Evolutionary conservation across 2,329 filamentous ascomycete species (phyloP), one percentile per base, ranked within the genome.

Genomic region (Phaeophleospora eucalypticola): DNA sequence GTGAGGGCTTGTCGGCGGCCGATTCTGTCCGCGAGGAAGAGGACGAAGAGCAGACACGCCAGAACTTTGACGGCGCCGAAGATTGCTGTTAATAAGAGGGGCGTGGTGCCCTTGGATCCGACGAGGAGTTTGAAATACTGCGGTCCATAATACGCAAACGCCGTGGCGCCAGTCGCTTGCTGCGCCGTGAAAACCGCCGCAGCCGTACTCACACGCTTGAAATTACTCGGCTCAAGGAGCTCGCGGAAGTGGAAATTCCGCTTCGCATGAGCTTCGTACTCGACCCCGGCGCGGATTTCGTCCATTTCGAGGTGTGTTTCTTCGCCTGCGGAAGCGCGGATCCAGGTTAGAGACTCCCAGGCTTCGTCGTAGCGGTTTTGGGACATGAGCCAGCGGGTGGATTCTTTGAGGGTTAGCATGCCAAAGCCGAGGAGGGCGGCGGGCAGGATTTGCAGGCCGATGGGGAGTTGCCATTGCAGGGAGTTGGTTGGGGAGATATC

Each of bases 391-490:
- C 76, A 79, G 14, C 75, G 65, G 0, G 73, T 68, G 36, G 72
- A 76, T 54, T 78, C 76, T 10, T 70, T 68, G 1, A 78, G 58
- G 0, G 71, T 72, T 9, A 76, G 56, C 66, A 76, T 72, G 2
- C 75, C 74, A 1, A 76, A 42, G 0, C 72, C 73, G 38, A 78
- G 71, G 0, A 77, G 49, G 1, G 62, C 70, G 0, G 72, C 74
- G 0, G 73, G 73, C 0, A 73, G 59, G 4, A 78, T 64, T 53
- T 78, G 76, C 3, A 80, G 63, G 0, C 73, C 76, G 43, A 81
- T 71, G 1, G 77, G 77, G 20, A 80, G 70, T 60, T 79, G 77
- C 78, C 77, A 81, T 61, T 80, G 76, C 9, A 46, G 45, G 8
- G 58, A 44, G 2, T 61, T 61, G 0, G 72, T 56, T 34, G 65